Evolutionary conservation across 2,329 filamentous ascomycete genomes (phyloP).

Genomic region (Sclerotinia minor): DNA sequence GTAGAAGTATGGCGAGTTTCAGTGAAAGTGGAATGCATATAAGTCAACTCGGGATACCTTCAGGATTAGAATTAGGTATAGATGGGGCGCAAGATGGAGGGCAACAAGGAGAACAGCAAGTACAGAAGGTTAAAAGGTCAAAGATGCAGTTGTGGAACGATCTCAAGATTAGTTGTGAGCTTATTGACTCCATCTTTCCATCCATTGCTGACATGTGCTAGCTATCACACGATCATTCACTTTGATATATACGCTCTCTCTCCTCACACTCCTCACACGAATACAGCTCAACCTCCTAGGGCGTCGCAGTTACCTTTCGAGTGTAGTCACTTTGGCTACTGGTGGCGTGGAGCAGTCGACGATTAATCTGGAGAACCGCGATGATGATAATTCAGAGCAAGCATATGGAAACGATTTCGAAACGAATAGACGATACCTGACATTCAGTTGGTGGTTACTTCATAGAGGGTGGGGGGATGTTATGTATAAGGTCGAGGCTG

Average conservation of each 20-base stretch:
- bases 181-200: slow-evolving; percentile 27
- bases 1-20: slow-evolving; percentile 71
- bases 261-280: slow-evolving; percentile 87
- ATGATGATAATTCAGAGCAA: slow-evolving; percentile 81
- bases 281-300: slow-evolving; percentile 97
- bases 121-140: slow-evolving; percentile 64
- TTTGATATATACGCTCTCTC: slow-evolving; percentile 83
- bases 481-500: slow-evolving; percentile 76
- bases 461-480: slow-evolving; percentile 86
- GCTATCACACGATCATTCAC: slow-evolving; percentile 91
- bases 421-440: slow-evolving; percentile 90
- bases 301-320: slow-evolving; percentile 91
- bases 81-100: slow-evolving; percentile 45
- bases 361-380: slow-evolving; percentile 90
- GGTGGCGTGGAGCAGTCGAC: slow-evolving; percentile 67
- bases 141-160: slow-evolving; percentile 98
- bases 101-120: slow-evolving; percentile 46
- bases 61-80: slow-evolving; percentile 47
- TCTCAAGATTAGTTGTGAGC: slow-evolving; percentile 88
- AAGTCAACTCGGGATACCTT: slow-evolving; percentile 68
- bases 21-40: slow-evolving; percentile 83
- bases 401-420: slow-evolving; percentile 92
- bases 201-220: slow-evolving; percentile 43
- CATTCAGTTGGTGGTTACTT: slow-evolving; percentile 97
- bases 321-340: slow-evolving; percentile 86